A percentile compares a stretch with the other conserved stretches of the same genome.
Evolutionary conservation across 495 filamentous ascomycete species (phyloP).

Genomic region (Trichoderma reesei): DNA sequence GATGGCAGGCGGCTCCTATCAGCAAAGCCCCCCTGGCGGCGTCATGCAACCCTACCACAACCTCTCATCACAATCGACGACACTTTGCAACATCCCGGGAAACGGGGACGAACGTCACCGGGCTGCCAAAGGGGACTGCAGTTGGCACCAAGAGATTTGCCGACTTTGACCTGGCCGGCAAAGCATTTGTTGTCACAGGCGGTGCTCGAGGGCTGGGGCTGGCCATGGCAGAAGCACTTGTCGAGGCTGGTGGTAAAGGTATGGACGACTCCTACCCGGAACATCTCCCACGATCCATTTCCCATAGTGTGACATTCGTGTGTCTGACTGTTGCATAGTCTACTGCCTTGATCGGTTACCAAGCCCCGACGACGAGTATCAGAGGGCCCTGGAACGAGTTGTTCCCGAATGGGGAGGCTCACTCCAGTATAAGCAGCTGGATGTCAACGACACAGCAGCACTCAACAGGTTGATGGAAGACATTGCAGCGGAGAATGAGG

Average conservation of each 20-base stretch:
- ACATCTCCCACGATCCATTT: no score
- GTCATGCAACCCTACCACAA: no score
- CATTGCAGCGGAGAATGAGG: conserved; percentile 45
- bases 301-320: not conserved
- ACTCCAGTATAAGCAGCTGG: conserved; percentile 52
- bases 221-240: conserved; percentile 56
- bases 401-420: conserved; percentile 39
- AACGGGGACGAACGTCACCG: not conserved
- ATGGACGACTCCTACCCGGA: not conserved
- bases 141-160: conserved; percentile 22
- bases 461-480: conserved; percentile 43
- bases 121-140: conserved; percentile 1
- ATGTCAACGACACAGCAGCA: conserved; percentile 49
- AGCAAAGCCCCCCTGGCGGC: no score
- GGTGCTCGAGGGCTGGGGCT: conserved; percentile 55
- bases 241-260: conserved; percentile 58
- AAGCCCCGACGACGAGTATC: conserved; percentile 40
- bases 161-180: conserved; percentile 45
- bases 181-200: conserved; percentile 54
- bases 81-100: not conserved
- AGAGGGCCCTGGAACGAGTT: conserved; percentile 38
- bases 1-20: no score
- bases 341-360: conserved; percentile 53
- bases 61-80: not conserved
- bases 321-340: conserved; percentile 30